Evolutionary conservation across 2,329 filamentous ascomycete genomes (phyloP).

Genomic region (Bipolaris sorokiniana): DNA sequence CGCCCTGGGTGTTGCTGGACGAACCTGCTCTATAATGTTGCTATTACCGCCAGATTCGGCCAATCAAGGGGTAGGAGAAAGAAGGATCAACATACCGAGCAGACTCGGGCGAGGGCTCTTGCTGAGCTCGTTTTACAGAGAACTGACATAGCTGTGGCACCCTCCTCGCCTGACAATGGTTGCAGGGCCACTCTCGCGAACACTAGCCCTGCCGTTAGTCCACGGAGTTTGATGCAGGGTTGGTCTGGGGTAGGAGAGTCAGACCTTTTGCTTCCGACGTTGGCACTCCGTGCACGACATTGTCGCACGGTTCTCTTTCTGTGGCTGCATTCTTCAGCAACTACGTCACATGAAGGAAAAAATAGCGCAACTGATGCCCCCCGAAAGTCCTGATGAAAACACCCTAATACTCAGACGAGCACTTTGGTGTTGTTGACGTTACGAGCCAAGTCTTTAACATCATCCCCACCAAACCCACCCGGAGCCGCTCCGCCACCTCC

Average conservation of each 20-base stretch:
- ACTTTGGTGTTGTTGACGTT: slow-evolving; percentile 1
- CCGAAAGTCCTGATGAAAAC: slow-evolving; percentile 4
- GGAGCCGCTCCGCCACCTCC: slow-evolving; percentile 13
- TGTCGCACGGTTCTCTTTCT: slow-evolving; percentile 33
- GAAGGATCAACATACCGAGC: slow-evolving; percentile 23
- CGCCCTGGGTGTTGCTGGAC: slow-evolving; percentile 21
- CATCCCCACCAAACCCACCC: slow-evolving; percentile 12
- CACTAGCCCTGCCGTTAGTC: slow-evolving; percentile 48
- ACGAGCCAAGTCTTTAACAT: slow-evolving; percentile 5
- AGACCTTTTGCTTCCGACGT: slow-evolving; percentile 59
- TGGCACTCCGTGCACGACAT: slow-evolving; percentile 57
- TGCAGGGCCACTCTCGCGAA: slow-evolving; percentile 59
- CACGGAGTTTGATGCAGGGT: slow-evolving; percentile 7
- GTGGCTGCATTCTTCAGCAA: slow-evolving; percentile 25
- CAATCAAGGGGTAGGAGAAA: not conserved
- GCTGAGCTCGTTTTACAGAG: slow-evolving; percentile 41
- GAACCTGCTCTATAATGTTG: slow-evolving; percentile 18
- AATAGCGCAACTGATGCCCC: no score
- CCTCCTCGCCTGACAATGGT: slow-evolving; percentile 57
- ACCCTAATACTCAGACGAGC: slow-evolving; percentile 7
- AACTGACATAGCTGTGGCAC: slow-evolving; percentile 59
- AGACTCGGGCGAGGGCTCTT: slow-evolving; percentile 27
- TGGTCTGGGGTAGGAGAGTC: slow-evolving; percentile 14
- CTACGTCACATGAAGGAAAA: no score
- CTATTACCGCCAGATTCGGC: slow-evolving; percentile 9